Base-by-base conservation (phyloP, 148 eudicot species). In the Limonium bicolor region DNA sequence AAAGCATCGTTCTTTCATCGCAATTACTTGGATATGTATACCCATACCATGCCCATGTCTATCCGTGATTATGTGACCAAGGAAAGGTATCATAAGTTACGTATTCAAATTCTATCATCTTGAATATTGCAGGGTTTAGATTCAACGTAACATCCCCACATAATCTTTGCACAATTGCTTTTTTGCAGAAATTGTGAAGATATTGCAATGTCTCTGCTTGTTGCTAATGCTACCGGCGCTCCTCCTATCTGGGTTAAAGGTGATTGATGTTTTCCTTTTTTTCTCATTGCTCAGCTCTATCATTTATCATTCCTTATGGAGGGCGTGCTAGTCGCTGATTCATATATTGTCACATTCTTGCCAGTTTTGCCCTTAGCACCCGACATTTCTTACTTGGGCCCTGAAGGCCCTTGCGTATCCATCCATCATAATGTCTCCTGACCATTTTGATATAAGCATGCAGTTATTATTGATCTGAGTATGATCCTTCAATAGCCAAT, bases 191-290 rank as follows among this genome's bases (percentile, higher is more conserved):
- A 76, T 50, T 80, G 90, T 49, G 90, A 80, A 64, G 90, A 80
- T 52, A 70, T 80, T 41, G 84, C 90, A 8, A 80, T 80, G 90
- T 80, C 90, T 41, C 48, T 80, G 36, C 77, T 80, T 60, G 70
- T 80, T 44, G 83, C 90, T 33, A 80, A 80, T 59, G 69, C 69
- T 34, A 76, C 80, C 21, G 56, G 49, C 41, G 84, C 84, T 40
- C 75, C 90, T 47, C 80, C 80, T 13, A 67, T 73, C 32, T 80
- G 90, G 90, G 83, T 73, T 16, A 76, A 76, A 61, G 90, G 90
- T 80, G 63, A 57, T 51, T 17, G n/a, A 17, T 17, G 22, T 38
- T 18, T 7, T 38, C 42, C 22, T 38, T 38, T 35, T 37, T 38
- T 38, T 7, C 19, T 8, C n/a, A n/a, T n/a, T n/a, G n/a, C n/a